Evolutionary conservation across 2,329 filamentous ascomycete genomes (phyloP), one percentile per base, ranked within the genome.

Genomic region (Septoria linicola): DNA sequence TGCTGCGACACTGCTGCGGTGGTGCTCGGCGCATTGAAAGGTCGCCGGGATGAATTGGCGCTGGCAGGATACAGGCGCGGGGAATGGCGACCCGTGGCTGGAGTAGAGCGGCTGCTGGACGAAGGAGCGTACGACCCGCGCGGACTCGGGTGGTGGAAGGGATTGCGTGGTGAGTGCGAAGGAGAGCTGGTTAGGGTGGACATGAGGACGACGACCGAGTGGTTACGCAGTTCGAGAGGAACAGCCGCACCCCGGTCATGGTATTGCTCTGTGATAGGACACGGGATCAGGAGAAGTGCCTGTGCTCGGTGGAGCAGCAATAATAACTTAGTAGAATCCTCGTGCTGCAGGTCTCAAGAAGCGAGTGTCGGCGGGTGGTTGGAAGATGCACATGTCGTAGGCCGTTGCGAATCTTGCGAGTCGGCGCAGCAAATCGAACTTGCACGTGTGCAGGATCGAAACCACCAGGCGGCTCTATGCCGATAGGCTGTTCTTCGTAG

Each of bases 1-100:
- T 55, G 49, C 36, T 50, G 43, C 11, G 55, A 45, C 10, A 35
- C 50, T 25, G 48, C 19, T 11, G 51, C 16, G 17, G 53, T 21
- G 35, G 34, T 53, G 51, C 48, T 42, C 23, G 54, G 55, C 17
- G 49, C 56, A 57, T 56, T 53, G 55, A 55, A 52, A 21, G 53
- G 27, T 19, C 56, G 53, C n/a, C 48, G 51, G 13, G 51, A 51
- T 14, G 54, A 50, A 8, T 37, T 20, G 19, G 47, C 41, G 11
- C 36, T 27, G 19, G 47, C 41, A 30, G 46, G 49, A 16, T 16
- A 42, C 37, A 21, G 21, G 23, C 46, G 45, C 14, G 51, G 45
- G 10, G 53, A 52, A 27, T 41, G 49, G 14, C 46, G 53, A 23
- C 32, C 21, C 44, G 52, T 40, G 11, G 47, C 23, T 5, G 23